Base-by-base conservation (phyloP, 2,329 filamentous ascomycete species). In the Claviceps capensis region DNA sequence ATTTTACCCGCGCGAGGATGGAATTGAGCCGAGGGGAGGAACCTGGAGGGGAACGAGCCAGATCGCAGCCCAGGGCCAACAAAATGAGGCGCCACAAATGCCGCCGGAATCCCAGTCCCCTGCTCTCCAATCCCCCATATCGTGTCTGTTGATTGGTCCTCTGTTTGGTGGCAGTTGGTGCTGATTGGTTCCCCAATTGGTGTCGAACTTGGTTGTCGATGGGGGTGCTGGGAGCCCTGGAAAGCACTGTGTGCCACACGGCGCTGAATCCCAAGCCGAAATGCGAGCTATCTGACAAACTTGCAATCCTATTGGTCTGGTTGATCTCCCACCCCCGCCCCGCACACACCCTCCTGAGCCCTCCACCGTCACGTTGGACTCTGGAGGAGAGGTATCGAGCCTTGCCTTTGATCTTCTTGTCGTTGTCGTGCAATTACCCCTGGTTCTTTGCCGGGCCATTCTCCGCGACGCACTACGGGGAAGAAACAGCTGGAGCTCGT, bases 241-340 rank as follows among this genome's bases (percentile, higher is more conserved):
- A 42, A 49, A 47, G 52, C 54, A 56, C 54, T 38, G 54, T 56
- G 48, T 46, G 48, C 14, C 50, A 47, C 52, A 55, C 54, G 54
- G 50, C 48, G 38, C 48, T 44, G 40, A 49, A 38, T 19, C 47
- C 30, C 17, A 40, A 43, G 52, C 44, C 54, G 44, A 50, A 38
- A 55, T 16, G 47, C 44, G 22, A 36, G 13, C 13, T 19, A 3
- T 9, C 17, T 7, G 38, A 41, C 4, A 8, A 17, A 19, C 14
- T n/a, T n/a, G 14, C 16, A 41, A n/a, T 41, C 38, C 38, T 9
- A 34, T 36, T 34, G 30, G 30, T 9, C 9, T 34, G 30, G 30
- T 34, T 34, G 30, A 34, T 34, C 9, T 34, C 30, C 30, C 9
- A 34, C 9, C 30, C 30, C 30, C 30, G 9, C 30, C 9, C 30